These are phyloP conservation scores for Danielozyma ontarioensis DNA, from an alignment of 805 yeast species.

Conservation along the genomic window DNA sequence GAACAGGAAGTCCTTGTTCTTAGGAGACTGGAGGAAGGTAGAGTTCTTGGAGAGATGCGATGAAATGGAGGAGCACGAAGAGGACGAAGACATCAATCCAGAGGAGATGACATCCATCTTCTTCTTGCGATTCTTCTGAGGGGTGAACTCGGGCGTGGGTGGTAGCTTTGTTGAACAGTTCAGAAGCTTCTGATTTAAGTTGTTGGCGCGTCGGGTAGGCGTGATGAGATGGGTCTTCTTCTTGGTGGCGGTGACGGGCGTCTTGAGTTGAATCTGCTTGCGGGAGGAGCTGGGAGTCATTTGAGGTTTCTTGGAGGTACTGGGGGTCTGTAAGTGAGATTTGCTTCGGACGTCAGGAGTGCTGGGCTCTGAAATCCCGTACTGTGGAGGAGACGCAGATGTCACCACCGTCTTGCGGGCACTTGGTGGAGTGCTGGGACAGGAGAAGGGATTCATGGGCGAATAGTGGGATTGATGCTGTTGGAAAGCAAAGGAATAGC, in stretches of 20 bases:
- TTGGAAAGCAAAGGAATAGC: too few relatives aligned
- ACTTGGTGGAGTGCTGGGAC: neutral
- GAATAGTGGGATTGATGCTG: too few relatives aligned
- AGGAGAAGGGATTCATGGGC: neutral
- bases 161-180: slow-evolving; percentile 7
- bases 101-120: slow-evolving; percentile 6
- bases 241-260: neutral
- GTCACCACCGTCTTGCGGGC: neutral
- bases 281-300: neutral
- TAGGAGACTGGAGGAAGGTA: neutral
- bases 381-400: neutral
- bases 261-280: neutral
- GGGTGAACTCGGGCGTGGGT: slow-evolving; percentile 29
- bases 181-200: neutral
- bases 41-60: slow-evolving; percentile 11
- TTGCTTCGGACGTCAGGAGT: too few relatives aligned
- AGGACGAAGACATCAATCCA: slow-evolving; percentile 3
- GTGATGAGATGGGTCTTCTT: neutral
- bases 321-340: too few relatives aligned
- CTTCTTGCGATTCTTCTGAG: slow-evolving; percentile 22
- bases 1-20: slow-evolving; percentile 12
- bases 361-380: neutral
- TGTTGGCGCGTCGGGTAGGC: neutral
- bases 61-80: slow-evolving; percentile 2
- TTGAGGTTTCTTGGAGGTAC: neutral